phyloP scores from a whole-genome alignment of 371 early-diverging fungal species.

The Umbelopsis sp. region DNA sequence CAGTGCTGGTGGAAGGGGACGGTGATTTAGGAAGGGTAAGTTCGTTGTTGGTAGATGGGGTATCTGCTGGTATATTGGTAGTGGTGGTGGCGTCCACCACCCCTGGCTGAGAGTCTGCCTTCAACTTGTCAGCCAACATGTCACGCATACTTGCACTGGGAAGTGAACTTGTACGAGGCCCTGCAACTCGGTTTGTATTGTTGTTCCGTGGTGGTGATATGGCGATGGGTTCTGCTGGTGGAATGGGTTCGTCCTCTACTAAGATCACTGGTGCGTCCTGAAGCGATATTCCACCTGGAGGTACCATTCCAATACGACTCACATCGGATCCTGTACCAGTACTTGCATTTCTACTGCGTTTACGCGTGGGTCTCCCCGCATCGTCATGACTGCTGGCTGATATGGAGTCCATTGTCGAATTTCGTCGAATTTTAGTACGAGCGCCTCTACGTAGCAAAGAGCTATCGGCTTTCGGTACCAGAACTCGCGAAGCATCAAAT shows the following conservation, averaged over 20 bases:
- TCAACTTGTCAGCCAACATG: not conserved
- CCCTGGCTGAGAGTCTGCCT: not conserved
- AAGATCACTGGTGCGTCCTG: conserved; percentile 1
- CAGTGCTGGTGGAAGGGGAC: not conserved
- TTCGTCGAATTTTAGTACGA: conserved; percentile 55
- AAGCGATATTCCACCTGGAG: conserved; percentile 1
- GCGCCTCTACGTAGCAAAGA: conserved; percentile 54
- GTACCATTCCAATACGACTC: conserved; percentile 6
- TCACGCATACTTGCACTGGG: conserved; percentile 11
- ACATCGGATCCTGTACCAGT: not conserved
- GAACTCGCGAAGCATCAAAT: conserved; percentile 46
- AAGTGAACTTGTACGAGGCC: conserved; percentile 9
- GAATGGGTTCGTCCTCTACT: not conserved
- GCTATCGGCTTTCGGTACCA: conserved; percentile 52
- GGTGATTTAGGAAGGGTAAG: not conserved
- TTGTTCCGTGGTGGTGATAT: not conserved
- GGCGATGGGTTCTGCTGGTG: not conserved
- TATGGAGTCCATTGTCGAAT: conserved; percentile 34
- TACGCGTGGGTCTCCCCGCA: not conserved
- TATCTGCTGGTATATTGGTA: conserved; percentile 15
- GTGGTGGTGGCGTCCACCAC: not conserved
- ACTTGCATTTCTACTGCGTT: not conserved
- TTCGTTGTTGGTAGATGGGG: not conserved
- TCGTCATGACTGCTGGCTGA: not conserved
- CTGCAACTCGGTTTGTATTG: conserved; percentile 10